Conservation (phyloP, 352 stramenopile genomes). For the Pythium periplocum region DNA sequence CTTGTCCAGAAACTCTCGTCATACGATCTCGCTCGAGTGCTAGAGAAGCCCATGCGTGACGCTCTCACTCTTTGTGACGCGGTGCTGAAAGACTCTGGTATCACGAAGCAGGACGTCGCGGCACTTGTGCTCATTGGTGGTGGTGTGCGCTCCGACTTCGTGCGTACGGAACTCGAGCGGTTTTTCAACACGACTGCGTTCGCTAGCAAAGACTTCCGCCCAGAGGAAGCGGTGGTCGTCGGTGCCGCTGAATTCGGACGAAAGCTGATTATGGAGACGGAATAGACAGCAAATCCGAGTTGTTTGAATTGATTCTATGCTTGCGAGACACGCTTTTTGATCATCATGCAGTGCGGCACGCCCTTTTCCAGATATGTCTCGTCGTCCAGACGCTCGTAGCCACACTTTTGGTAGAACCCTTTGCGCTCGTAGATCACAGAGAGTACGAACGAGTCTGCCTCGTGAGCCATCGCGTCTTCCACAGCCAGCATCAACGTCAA, state of each 20-base stretch:
- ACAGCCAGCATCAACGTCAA: constrained; percentile 33
- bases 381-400: constrained; percentile 39
- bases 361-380: constrained; percentile 53
- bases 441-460: constrained; percentile 32
- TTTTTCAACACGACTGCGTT: constrained; percentile 48
- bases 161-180: constrained; percentile 41
- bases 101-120: constrained; percentile 35
- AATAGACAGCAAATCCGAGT: not conserved
- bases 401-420: constrained; percentile 66
- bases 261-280: constrained; percentile 22
- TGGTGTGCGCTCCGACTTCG: constrained; percentile 42
- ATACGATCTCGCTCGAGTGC: constrained; percentile 43
- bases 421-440: constrained; percentile 47
- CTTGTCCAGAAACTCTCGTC: constrained; percentile 56
- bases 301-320: too few relatives aligned
- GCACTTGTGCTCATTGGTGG: constrained; percentile 55
- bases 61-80: constrained; percentile 30
- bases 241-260: constrained; percentile 54
- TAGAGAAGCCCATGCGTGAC: constrained; percentile 29
- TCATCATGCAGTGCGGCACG: constrained; percentile 39
- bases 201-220: constrained; percentile 37
- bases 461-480: constrained; percentile 23
- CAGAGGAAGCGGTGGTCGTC: constrained; percentile 57
- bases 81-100: constrained; percentile 23
- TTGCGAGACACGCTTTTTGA: constrained; percentile 1